Percentiles rank a stretch among this genome's conserved stretches.
Evolutionary conservation across 108 stramenopile genomes (phyloP).

Genomic region (Pseudonitzschia multiseries): DNA sequence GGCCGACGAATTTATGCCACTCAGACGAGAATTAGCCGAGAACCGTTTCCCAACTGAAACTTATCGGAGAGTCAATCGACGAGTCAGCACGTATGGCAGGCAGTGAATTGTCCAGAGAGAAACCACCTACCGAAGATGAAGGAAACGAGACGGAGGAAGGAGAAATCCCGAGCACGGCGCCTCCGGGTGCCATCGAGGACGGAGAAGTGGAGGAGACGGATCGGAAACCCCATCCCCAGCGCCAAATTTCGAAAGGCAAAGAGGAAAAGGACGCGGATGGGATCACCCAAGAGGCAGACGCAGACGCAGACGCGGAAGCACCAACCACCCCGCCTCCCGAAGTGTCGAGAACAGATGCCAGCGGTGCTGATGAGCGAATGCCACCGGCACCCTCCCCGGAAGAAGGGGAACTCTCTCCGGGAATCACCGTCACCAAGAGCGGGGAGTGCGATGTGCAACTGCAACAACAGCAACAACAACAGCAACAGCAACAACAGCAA

Average conservation of each 20-base stretch:
- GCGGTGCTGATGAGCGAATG: neutral
- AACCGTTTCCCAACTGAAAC: no score
- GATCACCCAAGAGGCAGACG: neutral
- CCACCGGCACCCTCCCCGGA: constrained; percentile 17
- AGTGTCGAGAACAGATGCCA: neutral
- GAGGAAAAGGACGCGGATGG: neutral
- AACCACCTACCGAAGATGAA: neutral
- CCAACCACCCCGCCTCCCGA: neutral
- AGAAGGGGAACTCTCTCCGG: constrained; percentile 25
- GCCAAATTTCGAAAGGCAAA: neutral
- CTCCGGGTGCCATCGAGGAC: neutral
- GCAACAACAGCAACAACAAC: neutral
- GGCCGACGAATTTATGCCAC: constrained; percentile 45
- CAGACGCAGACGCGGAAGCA: no score
- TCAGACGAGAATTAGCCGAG: constrained; percentile 1
- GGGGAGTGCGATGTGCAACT: neutral
- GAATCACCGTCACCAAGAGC: constrained; percentile 12
- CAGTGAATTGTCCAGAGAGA: constrained; percentile 19
- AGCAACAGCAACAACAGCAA: neutral
- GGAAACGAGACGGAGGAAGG: neutral
- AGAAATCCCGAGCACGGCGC: neutral
- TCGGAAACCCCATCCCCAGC: neutral
- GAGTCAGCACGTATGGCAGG: no score
- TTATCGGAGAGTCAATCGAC: no score
- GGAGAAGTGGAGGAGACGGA: constrained; percentile 2